phyloP scores from a whole-genome alignment of 169 alveolate species.

The Eimeria acervulina region DNA sequence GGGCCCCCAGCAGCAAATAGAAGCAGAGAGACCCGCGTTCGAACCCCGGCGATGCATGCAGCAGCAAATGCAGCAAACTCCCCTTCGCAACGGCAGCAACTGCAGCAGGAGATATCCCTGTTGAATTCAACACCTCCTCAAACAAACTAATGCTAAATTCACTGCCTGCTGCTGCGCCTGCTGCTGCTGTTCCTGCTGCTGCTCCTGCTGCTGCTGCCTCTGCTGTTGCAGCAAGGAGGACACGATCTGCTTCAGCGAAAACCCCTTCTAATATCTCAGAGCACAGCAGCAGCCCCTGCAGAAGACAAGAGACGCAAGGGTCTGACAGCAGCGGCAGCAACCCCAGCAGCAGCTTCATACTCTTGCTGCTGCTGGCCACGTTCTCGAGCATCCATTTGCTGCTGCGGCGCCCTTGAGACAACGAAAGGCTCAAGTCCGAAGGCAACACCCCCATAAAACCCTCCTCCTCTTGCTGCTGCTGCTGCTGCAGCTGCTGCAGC shows the following conservation, averaged over 20 bases:
- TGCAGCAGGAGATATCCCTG: constrained; percentile 33
- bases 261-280: not conserved
- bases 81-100: not conserved
- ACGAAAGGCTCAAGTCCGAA: not conserved
- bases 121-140: constrained; percentile 33
- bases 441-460: constrained; percentile 16
- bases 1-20: constrained; percentile 12
- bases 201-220: not conserved
- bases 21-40: not conserved
- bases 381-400: constrained; percentile 60
- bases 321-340: constrained; percentile 60
- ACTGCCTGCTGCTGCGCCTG: constrained; percentile 13
- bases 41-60: not conserved
- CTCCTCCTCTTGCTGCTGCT: constrained; percentile 22
- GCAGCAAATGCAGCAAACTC: constrained; percentile 18
- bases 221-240: constrained; percentile 23
- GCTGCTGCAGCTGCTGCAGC: no score
- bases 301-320: constrained; percentile 9
- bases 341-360: constrained; percentile 59
- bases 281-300: constrained; percentile 47
- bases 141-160: not conserved
- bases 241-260: constrained; percentile 37
- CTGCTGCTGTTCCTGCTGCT: constrained; percentile 1
- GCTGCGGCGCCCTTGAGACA: constrained; percentile 52
- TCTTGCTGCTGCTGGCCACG: constrained; percentile 40